Evolutionary conservation across 148 eudicot genomes (phyloP).

Genomic region (Spergularia bocconei): DNA sequence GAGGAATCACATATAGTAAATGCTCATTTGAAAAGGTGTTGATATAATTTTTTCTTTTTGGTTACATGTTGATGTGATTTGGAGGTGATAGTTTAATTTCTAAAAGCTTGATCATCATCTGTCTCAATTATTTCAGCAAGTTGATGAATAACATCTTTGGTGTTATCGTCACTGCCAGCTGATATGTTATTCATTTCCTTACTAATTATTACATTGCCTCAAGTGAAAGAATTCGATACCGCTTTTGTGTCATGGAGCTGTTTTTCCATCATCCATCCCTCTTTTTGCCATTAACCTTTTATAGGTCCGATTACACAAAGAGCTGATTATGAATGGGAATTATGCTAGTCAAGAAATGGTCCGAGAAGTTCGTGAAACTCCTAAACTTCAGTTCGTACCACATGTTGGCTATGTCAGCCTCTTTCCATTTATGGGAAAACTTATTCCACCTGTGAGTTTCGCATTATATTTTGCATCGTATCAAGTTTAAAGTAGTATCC

Average conservation of each 20-base stretch:
- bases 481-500: too few relatives aligned
- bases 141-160: too few relatives aligned
- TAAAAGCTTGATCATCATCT: too few relatives aligned
- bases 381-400: constrained; percentile 77
- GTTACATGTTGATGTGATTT: too few relatives aligned
- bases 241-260: not conserved
- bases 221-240: not conserved
- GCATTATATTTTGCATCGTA: not conserved
- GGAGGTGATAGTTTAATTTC: too few relatives aligned
- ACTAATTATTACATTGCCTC: too few relatives aligned
- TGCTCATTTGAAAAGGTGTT: too few relatives aligned
- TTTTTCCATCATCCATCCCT: not conserved
- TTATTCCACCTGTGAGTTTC: constrained; percentile 86
- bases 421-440: constrained; percentile 79
- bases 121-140: too few relatives aligned
- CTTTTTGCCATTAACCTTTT: not conserved
- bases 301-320: constrained; percentile 77
- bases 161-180: too few relatives aligned
- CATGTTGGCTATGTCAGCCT: constrained; percentile 94
- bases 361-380: constrained; percentile 67
- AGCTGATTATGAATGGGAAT: constrained; percentile 49
- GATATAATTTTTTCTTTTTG: too few relatives aligned
- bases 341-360: constrained; percentile 68
- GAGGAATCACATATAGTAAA: too few relatives aligned
- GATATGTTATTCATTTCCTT: too few relatives aligned